Evolutionary conservation across 176 grass and related monocot genomes (phyloP).

Genomic region (Cocos nucifera): DNA sequence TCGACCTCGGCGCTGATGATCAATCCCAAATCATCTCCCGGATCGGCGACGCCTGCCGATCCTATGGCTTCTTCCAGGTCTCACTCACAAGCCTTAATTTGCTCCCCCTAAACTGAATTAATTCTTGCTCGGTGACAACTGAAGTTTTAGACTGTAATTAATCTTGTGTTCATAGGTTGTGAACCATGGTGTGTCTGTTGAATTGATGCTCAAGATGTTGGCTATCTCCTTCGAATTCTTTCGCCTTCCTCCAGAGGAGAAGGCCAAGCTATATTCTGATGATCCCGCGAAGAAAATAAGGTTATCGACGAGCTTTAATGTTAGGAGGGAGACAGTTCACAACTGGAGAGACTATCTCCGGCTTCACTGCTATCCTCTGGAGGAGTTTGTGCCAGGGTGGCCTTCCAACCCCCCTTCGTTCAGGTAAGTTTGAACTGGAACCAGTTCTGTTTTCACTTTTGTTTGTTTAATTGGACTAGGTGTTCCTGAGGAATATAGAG

Average conservation of each 20-base stretch:
- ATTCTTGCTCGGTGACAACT: not conserved
- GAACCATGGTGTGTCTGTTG: constrained; percentile 46
- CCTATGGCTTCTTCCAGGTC: constrained; percentile 78
- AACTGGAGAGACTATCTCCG: constrained; percentile 15
- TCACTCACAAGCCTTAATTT: too few species aligned
- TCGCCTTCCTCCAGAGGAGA: constrained; percentile 54
- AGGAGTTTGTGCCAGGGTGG: constrained; percentile 4
- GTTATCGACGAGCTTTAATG: constrained; percentile 11
- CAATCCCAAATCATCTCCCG: constrained; percentile 15
- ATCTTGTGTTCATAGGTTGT: constrained; percentile 28
- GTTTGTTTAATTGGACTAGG: too few species aligned
- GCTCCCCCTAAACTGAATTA: not conserved
- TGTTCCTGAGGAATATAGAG: too few species aligned
- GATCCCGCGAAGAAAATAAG: not conserved
- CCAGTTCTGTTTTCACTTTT: not conserved
- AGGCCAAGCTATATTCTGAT: constrained; percentile 9
- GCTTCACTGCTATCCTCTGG: constrained; percentile 6
- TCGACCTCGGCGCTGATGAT: constrained; percentile 46
- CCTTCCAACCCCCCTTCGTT: constrained; percentile 6
- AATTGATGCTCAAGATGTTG: constrained; percentile 24
- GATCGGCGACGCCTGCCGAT: constrained; percentile 41
- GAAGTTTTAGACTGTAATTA: not conserved
- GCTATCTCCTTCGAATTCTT: constrained; percentile 49
- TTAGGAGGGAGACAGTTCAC: constrained; percentile 6
- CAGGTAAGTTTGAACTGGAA: not conserved